Evolutionary conservation across 2,329 filamentous ascomycete species (phyloP).

Genomic region (Diaporthe longicolla): DNA sequence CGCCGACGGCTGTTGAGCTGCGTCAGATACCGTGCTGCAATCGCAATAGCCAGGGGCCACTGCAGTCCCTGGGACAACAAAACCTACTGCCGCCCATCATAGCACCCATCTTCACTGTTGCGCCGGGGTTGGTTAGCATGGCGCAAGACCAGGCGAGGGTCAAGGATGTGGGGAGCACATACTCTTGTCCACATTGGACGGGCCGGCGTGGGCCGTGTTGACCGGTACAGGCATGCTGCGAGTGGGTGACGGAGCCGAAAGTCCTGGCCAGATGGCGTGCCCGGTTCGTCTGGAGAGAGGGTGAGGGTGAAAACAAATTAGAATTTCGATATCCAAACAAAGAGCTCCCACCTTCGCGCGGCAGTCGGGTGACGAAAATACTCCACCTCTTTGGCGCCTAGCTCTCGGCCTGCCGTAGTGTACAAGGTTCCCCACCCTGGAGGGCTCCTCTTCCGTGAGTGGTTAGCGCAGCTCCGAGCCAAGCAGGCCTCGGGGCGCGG

Average conservation of each 20-base stretch:
- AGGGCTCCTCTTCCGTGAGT: conserved; percentile 23
- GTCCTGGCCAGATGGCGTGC: background rate
- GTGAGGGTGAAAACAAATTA: background rate
- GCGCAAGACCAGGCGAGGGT: conserved; percentile 3
- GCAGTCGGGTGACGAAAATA: conserved; percentile 30
- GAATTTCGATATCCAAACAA: conserved; percentile 11
- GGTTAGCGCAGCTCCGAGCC: conserved; percentile 20
- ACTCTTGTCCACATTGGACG: conserved; percentile 70
- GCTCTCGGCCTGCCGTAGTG: background rate
- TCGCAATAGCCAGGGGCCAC: background rate
- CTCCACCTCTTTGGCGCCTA: conserved; percentile 26
- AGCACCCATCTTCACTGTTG: conserved; percentile 93
- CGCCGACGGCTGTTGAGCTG: conserved; percentile 80
- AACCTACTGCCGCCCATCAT: conserved; percentile 98
- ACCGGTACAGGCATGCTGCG: conserved; percentile 52
- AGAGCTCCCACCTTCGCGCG: conserved; percentile 10
- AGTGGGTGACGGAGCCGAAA: conserved; percentile 6
- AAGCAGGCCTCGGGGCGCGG: conserved; percentile 1
- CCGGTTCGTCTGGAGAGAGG: background rate
- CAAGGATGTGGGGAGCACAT: conserved; percentile 45
- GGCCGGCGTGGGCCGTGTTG: conserved; percentile 54
- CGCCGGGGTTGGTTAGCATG: conserved; percentile 48
- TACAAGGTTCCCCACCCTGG: conserved; percentile 24
- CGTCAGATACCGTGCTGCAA: conserved; percentile 8
- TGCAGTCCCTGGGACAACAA: background rate